Conservation (phyloP, 352 stramenopile genomes). For the Paralagenidium karlingii region DNA sequence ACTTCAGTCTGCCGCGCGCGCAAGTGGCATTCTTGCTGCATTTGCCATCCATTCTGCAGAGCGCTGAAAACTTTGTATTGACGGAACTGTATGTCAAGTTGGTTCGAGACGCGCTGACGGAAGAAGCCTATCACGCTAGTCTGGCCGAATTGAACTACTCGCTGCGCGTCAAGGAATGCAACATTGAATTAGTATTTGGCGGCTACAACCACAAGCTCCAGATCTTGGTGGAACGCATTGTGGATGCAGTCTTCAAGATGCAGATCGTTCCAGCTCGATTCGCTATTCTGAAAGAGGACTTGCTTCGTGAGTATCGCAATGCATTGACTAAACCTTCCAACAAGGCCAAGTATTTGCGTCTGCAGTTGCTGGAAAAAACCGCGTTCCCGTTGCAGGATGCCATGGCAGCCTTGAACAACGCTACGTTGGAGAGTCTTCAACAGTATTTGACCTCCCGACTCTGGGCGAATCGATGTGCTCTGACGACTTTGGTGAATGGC, state of each 20-base stretch:
- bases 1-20: slow-evolving; percentile 46
- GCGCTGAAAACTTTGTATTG: slow-evolving; percentile 19
- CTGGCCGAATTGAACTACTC: slow-evolving; percentile 64
- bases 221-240: slow-evolving; percentile 48
- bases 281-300: slow-evolving; percentile 47
- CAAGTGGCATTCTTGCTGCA: slow-evolving; percentile 39
- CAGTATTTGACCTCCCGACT: slow-evolving; percentile 23
- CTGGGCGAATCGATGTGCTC: slow-evolving; percentile 29
- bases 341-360: slow-evolving; percentile 50
- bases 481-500: slow-evolving; percentile 58
- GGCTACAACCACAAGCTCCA: slow-evolving; percentile 67
- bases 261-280: slow-evolving; percentile 37
- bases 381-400: slow-evolving; percentile 30
- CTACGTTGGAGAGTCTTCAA: slow-evolving; percentile 21
- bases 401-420: slow-evolving; percentile 25
- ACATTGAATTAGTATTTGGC: slow-evolving; percentile 52
- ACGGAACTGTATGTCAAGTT: slow-evolving; percentile 50
- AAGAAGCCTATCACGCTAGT: slow-evolving; percentile 63
- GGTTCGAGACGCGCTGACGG: slow-evolving; percentile 49
- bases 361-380: slow-evolving; percentile 40
- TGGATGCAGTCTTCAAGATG: slow-evolving; percentile 32
- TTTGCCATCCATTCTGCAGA: slow-evolving; percentile 30
- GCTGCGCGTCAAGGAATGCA: slow-evolving; percentile 43
- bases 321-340: slow-evolving; percentile 31
- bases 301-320: slow-evolving; percentile 61